Percentiles rank a stretch among this genome's conserved stretches.
These are phyloP conservation scores for Amanita molliuscula DNA, from an alignment of 768 basidiomycete genomes.

Conservation along the genomic window DNA sequence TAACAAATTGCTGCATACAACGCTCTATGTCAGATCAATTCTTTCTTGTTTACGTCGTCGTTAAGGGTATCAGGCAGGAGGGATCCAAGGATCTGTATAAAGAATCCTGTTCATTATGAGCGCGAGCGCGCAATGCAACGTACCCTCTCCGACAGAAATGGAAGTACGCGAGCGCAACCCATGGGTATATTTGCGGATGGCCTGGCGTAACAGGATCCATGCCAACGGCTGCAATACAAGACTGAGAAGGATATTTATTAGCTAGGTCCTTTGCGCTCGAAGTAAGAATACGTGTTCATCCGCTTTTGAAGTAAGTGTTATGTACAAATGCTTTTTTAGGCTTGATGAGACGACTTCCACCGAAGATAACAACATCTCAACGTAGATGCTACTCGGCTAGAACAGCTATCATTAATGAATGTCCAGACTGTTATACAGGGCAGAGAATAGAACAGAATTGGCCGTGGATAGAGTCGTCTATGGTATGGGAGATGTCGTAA, in stretches of 20 bases:
- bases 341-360: neutral
- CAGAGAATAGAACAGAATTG: neutral
- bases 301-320: constrained; percentile 3
- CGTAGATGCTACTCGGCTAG: neutral
- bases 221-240: neutral
- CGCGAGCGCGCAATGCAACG: neutral
- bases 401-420: neutral
- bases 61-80: too few species aligned
- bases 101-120: neutral
- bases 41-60: too few species aligned
- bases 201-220: neutral
- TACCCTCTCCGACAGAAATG: neutral
- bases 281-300: constrained; percentile 2
- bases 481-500: neutral
- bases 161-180: neutral
- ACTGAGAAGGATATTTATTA: neutral
- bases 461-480: neutral
- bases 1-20: neutral
- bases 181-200: neutral
- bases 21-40: too few species aligned
- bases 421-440: neutral
- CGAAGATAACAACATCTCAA: neutral
- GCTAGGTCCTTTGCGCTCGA: neutral
- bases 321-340: constrained; percentile 4
- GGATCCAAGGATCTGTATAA: neutral